Conservation (phyloP, 306 rosid species). For the Gastrolobium villosum region DNA sequence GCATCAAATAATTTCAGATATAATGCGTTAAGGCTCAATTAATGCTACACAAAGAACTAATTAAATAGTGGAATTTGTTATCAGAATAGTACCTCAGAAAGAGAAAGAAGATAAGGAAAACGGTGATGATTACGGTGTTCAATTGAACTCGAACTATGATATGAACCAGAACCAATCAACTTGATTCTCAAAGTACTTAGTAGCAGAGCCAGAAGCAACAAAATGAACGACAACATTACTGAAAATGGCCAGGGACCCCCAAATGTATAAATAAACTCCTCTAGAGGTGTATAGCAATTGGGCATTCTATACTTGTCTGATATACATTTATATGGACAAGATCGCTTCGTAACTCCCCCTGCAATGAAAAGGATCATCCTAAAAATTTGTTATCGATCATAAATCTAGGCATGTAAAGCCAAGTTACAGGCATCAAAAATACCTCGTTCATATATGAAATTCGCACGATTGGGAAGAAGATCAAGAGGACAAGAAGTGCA, state of each 20-base stretch:
- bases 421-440: conserved; percentile 45
- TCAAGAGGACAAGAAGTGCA: conserved; percentile 92
- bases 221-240: conserved; percentile 70
- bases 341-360: conserved; percentile 78
- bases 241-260: conserved; percentile 95
- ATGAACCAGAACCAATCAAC: conserved; percentile 80
- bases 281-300: conserved; percentile 93
- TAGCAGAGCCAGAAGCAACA: conserved; percentile 76
- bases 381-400: conserved; percentile 31
- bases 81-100: conserved; percentile 79
- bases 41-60: conserved; percentile 38
- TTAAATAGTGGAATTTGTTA: conserved; percentile 35
- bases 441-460: conserved; percentile 92
- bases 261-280: conserved; percentile 93
- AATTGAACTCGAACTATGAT: conserved; percentile 70
- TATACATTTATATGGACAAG: conserved; percentile 90
- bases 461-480: conserved; percentile 92
- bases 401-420: conserved; percentile 41
- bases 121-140: conserved; percentile 74
- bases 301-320: conserved; percentile 97
- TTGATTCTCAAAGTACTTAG: conserved; percentile 80
- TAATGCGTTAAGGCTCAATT: conserved; percentile 14
- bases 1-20: conserved; percentile 42
- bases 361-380: conserved; percentile 52
- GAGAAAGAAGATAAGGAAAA: conserved; percentile 92